These are phyloP conservation scores for Gynochthodes officinalis DNA, from an alignment of 257 asterid genomes.

Conservation along the genomic window DNA sequence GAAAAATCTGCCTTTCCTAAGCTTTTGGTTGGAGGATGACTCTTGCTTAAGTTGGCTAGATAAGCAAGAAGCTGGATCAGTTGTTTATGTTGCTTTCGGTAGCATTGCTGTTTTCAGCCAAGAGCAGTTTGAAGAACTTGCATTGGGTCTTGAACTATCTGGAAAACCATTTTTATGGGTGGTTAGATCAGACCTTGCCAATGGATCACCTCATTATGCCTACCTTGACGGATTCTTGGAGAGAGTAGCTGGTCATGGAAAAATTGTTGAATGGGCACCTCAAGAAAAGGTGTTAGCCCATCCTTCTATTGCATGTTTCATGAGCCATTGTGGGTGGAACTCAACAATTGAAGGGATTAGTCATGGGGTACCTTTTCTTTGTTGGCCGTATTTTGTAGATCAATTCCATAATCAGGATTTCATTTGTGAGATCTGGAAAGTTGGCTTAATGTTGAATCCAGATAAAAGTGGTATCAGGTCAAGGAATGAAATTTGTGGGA, in stretches of 20 bases:
- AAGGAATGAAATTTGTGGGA: too few relatives aligned
- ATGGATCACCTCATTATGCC: slow-evolving; percentile 39
- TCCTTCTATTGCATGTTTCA: slow-evolving; percentile 32
- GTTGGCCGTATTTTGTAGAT: too few relatives aligned
- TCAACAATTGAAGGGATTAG: too few relatives aligned
- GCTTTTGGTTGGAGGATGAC: slow-evolving; percentile 14
- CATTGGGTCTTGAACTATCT: slow-evolving; percentile 28
- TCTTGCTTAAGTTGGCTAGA: slow-evolving; percentile 30
- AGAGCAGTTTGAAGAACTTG: slow-evolving; percentile 26
- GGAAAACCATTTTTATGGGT: slow-evolving; percentile 30
- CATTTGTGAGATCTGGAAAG: too few relatives aligned
- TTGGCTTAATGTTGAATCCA: too few relatives aligned
- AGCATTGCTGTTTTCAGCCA: slow-evolving; percentile 19
- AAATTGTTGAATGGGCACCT: slow-evolving; percentile 46
- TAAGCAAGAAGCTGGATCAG: slow-evolving; percentile 11
- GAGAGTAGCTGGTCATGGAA: slow-evolving; percentile 25
- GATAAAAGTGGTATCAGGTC: too few relatives aligned
- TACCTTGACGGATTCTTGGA: too few relatives aligned
- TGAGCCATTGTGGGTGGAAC: too few relatives aligned
- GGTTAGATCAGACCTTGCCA: slow-evolving; percentile 26
- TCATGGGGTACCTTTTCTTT: too few relatives aligned
- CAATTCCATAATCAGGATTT: too few relatives aligned
- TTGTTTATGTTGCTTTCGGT: slow-evolving; percentile 32
- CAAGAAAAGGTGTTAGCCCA: slow-evolving; percentile 43
- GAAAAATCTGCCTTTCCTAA: neutral